phyloP scores from a whole-genome alignment of 2,329 filamentous ascomycete genomes.

The Pseudopyricularia cyperi region DNA sequence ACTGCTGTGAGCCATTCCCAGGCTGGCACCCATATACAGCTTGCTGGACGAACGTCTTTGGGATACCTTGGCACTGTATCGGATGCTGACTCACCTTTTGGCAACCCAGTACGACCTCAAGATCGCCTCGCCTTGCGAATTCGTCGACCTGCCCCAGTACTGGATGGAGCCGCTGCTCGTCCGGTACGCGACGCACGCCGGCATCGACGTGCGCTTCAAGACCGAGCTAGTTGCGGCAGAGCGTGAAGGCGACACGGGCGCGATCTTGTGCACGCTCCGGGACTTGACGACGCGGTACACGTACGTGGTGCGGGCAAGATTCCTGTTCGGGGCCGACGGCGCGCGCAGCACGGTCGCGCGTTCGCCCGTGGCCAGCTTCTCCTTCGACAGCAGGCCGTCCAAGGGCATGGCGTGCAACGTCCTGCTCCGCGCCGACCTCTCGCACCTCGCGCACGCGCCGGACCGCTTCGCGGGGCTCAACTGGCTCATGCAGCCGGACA shows the following conservation, averaged over 20 bases:
- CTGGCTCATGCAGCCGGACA: conserved; percentile 37
- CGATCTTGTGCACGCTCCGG: background rate
- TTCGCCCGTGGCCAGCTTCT: conserved; percentile 60
- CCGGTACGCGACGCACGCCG: background rate
- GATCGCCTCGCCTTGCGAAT: background rate
- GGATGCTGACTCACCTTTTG: conserved; percentile 16
- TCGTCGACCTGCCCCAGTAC: background rate
- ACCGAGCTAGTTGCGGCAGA: background rate
- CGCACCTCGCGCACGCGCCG: conserved; percentile 26
- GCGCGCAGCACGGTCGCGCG: conserved; percentile 57
- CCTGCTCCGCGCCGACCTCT: conserved; percentile 16
- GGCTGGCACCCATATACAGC: background rate
- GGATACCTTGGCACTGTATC: too few species aligned
- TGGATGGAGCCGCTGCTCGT: background rate
- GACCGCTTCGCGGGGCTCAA: conserved; percentile 31
- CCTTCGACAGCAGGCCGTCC: conserved; percentile 41
- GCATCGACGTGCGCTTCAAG: background rate
- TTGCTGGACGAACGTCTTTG: background rate
- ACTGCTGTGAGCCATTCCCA: conserved; percentile 22
- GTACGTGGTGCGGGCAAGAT: background rate
- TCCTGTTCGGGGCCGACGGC: conserved; percentile 31
- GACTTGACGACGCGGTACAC: background rate
- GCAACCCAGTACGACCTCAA: background rate
- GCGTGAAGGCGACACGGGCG: background rate
- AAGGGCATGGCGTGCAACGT: background rate